Base-by-base conservation (phyloP, 139 green algal species). In the Tetradesmus obliquus region DNA sequence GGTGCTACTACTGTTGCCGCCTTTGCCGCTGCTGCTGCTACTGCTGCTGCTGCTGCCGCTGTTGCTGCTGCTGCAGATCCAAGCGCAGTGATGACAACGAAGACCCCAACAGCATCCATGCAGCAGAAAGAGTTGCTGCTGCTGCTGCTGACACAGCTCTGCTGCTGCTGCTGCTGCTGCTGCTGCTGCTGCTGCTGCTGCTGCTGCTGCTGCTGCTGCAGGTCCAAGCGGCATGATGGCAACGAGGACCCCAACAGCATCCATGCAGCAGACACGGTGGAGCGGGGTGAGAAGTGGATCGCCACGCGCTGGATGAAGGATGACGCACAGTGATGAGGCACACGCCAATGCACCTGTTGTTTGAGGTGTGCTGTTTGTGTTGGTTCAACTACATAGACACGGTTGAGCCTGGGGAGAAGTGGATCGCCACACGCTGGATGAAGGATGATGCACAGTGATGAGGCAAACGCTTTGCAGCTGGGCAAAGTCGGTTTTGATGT, bases 221-320 rank as follows among this genome's bases (percentile, higher is more conserved):
- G 95, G 94, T 97, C 94, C 7, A 90, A 93, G 54, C 91, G 94
- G 62, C n/a, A 82, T 12, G 91, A 94, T 82, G 95, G 95, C 17
- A 85, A 81, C 5, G 94, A 97, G 88, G 95, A 97, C 80, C 91
- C 92, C 66, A 87, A 86, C 9, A 95, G 91, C 17, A 92, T 97
- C 10, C 95, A 97, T 76, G 93, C 93, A 69, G 95, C 93, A 0
- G 94, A 97, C 72, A 55, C 81, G 22, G 94, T 97, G 32, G n/a
- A 87, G 57, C n/a, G n/a, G 5, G 95, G 95, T 3, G 85, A 92
- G 6, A 97, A 97, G 94, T 97, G 95, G 95, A 97, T 97, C 32
- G 87, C 87, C 53, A 97, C 95, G 1, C 89, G 95, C 12, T 97
- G 95, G 94, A 90, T 95, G 88, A 92, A 90, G 74, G 83, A 92